Conservation (phyloP, 305 asterid genomes). For the Ajuga reptans region DNA sequence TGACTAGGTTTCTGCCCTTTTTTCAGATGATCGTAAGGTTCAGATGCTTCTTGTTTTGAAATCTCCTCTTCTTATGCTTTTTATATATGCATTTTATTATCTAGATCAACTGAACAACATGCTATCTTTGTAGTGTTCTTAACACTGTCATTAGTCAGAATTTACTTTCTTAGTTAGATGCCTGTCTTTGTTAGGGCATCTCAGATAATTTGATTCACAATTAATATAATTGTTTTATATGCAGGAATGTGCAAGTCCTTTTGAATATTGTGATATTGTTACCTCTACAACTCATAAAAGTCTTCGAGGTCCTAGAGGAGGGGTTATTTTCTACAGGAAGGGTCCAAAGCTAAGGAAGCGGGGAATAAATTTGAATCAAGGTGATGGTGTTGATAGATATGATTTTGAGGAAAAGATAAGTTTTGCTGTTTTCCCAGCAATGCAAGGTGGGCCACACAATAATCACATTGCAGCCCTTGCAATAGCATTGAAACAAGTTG, state of each 20-base stretch:
- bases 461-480: slow-evolving; percentile 99
- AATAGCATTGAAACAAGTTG: slow-evolving; percentile 84
- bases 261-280: slow-evolving; percentile 84
- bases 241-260: slow-evolving; percentile 84
- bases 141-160: neutral
- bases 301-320: slow-evolving; percentile 96
- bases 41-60: neutral
- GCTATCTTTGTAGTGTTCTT: neutral
- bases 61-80: neutral
- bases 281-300: slow-evolving; percentile 95
- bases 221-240: slow-evolving; percentile 14
- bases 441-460: slow-evolving; percentile 98
- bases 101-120: neutral
- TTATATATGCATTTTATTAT: neutral
- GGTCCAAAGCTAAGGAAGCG: slow-evolving; percentile 74
- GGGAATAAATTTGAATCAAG: slow-evolving; percentile 69
- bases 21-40: neutral
- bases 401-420: slow-evolving; percentile 93
- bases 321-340: slow-evolving; percentile 78
- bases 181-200: neutral
- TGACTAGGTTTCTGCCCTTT: neutral
- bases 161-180: neutral
- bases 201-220: neutral
- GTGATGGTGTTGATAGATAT: slow-evolving; percentile 66
- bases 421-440: slow-evolving; percentile 88